Conservation (phyloP, 1,139 yeast species). For the Hemisphaericaspora lyxosophila region DNA sequence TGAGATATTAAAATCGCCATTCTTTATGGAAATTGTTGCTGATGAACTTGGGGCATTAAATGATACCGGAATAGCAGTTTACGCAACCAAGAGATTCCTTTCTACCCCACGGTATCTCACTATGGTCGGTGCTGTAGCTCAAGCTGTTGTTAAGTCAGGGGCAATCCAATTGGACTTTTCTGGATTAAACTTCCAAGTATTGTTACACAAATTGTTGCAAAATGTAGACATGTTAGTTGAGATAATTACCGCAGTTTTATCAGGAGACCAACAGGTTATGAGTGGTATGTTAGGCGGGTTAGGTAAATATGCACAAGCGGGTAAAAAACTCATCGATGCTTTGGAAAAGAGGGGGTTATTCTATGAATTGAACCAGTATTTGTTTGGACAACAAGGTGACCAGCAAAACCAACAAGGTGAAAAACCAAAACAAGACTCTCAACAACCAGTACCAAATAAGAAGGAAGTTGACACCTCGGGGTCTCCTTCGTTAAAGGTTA, state of each 20-base stretch:
- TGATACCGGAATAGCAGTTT: slow-evolving; percentile 44
- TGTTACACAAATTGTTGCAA: slow-evolving; percentile 25
- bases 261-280: slow-evolving; percentile 13
- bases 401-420: too few species aligned
- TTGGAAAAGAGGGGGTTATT: slow-evolving; percentile 43
- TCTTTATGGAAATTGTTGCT: slow-evolving; percentile 25
- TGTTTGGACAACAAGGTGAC: slow-evolving; percentile 32
- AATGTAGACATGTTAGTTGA: slow-evolving; percentile 26
- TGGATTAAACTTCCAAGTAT: slow-evolving; percentile 27
- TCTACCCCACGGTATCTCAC: slow-evolving; percentile 38
- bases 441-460: too few species aligned
- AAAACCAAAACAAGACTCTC: too few species aligned
- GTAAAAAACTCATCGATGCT: slow-evolving; percentile 30
- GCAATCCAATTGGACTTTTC: slow-evolving; percentile 23
- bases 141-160: slow-evolving; percentile 28
- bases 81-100: slow-evolving; percentile 36
- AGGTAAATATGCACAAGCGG: slow-evolving; percentile 34
- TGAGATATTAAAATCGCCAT: slow-evolving; percentile 29
- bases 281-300: slow-evolving; percentile 8
- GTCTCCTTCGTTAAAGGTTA: too few species aligned
- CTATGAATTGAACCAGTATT: slow-evolving; percentile 35
- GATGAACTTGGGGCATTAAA: slow-evolving; percentile 39
- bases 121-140: slow-evolving; percentile 32
- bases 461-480: too few species aligned
- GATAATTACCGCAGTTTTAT: slow-evolving; percentile 25